Evolutionary conservation across 192 early-diverging fungal genomes (phyloP), one percentile per base, ranked within the genome.

Genomic region (Podochytrium sp.): DNA sequence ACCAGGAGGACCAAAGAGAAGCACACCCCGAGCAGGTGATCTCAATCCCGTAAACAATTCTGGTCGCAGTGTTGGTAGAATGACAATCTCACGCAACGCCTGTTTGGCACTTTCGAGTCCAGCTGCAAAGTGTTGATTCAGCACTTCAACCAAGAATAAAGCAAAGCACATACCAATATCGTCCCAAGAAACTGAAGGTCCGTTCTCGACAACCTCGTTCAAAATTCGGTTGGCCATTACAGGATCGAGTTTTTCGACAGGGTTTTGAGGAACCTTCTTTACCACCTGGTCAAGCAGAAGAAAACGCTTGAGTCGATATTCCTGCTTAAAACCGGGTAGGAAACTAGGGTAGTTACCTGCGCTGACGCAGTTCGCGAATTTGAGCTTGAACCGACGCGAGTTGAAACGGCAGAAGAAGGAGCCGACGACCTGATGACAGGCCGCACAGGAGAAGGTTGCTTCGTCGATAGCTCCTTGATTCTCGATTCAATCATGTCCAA

Each of bases 41-140:
- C 86, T 62, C 40, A 88, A 52, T 1, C 84, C 84, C n/a, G 79
- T 85, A 72, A 88, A 88, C 38, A 88, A 77, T 27, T 88, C 86
- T 14, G 86, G 86, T 57, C 86, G 49, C 23, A 88, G 50, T 32
- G 78, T 80, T 16, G 86, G 86, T 27, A 88, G 67, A 12, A 88
- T 81, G 23, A 88, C 84, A 67, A 88, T 86, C 69, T 88, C 86
- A 1, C 76, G 75, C n/a, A 88, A 58, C 5, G 82, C 79, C 14
- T 72, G 41, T 61, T 88, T 88, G 2, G 86, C 86, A 2, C 50
- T 52, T 14, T 83, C 80, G 37, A 88, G 77, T 10, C 86, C 86
- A 16, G 82, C 82, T 73, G 43, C 18, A 0, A 30, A 49, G n/a
- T n/a, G n/a, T 18, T 14, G 2, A 29, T 14, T 25, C 12, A 18